Conservation (phyloP, 805 yeast genomes). For the Starmerella floris region DNA sequence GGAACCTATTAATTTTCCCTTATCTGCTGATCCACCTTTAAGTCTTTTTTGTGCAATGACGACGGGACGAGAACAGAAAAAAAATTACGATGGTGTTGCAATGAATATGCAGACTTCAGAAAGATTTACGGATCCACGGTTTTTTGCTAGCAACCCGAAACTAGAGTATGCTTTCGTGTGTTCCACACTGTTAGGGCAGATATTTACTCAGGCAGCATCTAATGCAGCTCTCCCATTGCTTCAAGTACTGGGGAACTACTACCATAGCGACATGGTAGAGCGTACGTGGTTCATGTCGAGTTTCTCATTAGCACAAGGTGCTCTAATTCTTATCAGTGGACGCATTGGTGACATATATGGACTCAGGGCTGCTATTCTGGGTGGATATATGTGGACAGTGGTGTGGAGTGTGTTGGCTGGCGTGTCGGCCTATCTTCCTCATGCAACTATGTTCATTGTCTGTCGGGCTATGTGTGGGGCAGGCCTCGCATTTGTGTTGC, state of each 20-base stretch:
- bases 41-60: too few relatives aligned
- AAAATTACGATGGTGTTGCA: too few relatives aligned
- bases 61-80: too few relatives aligned
- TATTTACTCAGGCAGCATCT: constrained; percentile 36
- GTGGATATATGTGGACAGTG: constrained; percentile 43
- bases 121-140: constrained; percentile 16
- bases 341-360: constrained; percentile 63
- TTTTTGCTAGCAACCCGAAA: constrained; percentile 12
- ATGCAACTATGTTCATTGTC: constrained; percentile 22
- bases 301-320: constrained; percentile 57
- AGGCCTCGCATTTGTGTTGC: constrained; percentile 47
- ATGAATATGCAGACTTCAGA: constrained; percentile 12
- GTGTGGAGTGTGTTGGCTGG: constrained; percentile 53
- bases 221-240: constrained; percentile 20
- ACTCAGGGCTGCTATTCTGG: constrained; percentile 37
- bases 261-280: constrained; percentile 21
- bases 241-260: constrained; percentile 26
- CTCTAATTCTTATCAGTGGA: constrained; percentile 57
- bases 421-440: constrained; percentile 35
- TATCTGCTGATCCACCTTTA: too few relatives aligned
- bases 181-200: constrained; percentile 44
- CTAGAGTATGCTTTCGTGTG: constrained; percentile 16
- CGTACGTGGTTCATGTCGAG: constrained; percentile 58
- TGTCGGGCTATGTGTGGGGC: constrained; percentile 55
- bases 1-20: too few relatives aligned